Percentiles rank a stretch among this genome's conserved stretches.
These are phyloP conservation scores for Mycotypha africana DNA, from an alignment of 371 early-diverging fungal genomes.

Conservation along the genomic window DNA sequence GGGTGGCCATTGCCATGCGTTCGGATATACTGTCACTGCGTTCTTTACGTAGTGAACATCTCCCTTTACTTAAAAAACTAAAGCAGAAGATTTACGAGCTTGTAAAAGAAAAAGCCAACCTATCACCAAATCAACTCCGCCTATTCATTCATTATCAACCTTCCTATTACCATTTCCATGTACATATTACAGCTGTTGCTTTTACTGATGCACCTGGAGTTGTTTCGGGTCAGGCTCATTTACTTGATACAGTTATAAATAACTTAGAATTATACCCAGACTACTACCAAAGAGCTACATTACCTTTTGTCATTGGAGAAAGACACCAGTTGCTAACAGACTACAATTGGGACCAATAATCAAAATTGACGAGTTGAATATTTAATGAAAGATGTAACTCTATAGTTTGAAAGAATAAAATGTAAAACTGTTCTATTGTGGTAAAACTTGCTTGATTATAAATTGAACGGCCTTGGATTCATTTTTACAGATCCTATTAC, in stretches of 20 bases:
- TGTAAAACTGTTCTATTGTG: no score
- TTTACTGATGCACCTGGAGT: constrained; percentile 57
- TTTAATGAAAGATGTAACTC: no score
- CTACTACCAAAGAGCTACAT: constrained; percentile 31
- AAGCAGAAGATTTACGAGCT: constrained; percentile 38
- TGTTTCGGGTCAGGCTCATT: constrained; percentile 66
- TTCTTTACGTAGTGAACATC: constrained; percentile 52
- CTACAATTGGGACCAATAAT: constrained; percentile 1
- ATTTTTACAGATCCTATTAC: no score
- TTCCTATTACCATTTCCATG: constrained; percentile 81
- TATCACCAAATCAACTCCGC: constrained; percentile 50
- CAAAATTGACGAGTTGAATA: constrained; percentile 1
- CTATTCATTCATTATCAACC: constrained; percentile 85
- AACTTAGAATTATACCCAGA: constrained; percentile 32
- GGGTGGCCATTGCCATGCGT: constrained; percentile 57
- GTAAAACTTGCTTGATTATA: no score
- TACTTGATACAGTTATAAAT: constrained; percentile 70
- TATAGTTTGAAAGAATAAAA: no score
- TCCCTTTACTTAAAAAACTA: constrained; percentile 62
- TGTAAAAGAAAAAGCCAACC: constrained; percentile 41
- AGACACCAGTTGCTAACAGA: constrained; percentile 17
- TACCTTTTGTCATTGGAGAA: constrained; percentile 32
- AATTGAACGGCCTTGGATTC: no score
- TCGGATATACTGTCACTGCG: constrained; percentile 58
- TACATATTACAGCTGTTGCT: constrained; percentile 70